A percentile compares a stretch with the other conserved stretches of the same genome.
phyloP scores from a whole-genome alignment of 2,329 filamentous ascomycete species.

The Pseudogymnoascus sp. region DNA sequence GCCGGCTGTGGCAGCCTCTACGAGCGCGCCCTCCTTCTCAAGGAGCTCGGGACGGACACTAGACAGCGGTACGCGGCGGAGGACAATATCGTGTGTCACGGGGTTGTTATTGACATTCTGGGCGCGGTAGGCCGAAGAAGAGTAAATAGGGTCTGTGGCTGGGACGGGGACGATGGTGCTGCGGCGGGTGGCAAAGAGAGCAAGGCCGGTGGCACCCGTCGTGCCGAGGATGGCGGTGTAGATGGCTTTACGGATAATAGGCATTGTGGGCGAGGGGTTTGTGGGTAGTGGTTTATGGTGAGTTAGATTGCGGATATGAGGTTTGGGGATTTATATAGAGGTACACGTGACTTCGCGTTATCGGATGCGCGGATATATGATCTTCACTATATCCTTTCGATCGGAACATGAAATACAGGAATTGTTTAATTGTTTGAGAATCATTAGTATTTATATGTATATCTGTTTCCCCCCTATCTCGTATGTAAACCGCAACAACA shows the following conservation, averaged over 20 bases:
- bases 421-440: background rate
- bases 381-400: background rate
- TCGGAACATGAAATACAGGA: background rate
- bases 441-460: background rate
- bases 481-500: background rate
- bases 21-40: constrained; percentile 51
- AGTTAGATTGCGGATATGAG: background rate
- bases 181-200: constrained; percentile 17
- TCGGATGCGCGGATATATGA: background rate
- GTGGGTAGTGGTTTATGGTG: background rate
- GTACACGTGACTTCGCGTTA: background rate
- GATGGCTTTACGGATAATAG: constrained; percentile 9
- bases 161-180: constrained; percentile 42
- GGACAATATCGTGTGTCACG: constrained; percentile 54
- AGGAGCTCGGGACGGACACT: constrained; percentile 59
- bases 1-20: constrained; percentile 58
- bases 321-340: background rate
- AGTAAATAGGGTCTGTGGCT: constrained; percentile 54
- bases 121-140: constrained; percentile 45
- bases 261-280: background rate
- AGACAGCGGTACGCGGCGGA: constrained; percentile 53
- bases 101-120: constrained; percentile 58
- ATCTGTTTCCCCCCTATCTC: background rate
- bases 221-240: constrained; percentile 17
- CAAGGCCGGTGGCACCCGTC: constrained; percentile 17